Evolutionary conservation across 192 early-diverging fungal genomes (phyloP).

Genomic region (Umbelopsis sp.): DNA sequence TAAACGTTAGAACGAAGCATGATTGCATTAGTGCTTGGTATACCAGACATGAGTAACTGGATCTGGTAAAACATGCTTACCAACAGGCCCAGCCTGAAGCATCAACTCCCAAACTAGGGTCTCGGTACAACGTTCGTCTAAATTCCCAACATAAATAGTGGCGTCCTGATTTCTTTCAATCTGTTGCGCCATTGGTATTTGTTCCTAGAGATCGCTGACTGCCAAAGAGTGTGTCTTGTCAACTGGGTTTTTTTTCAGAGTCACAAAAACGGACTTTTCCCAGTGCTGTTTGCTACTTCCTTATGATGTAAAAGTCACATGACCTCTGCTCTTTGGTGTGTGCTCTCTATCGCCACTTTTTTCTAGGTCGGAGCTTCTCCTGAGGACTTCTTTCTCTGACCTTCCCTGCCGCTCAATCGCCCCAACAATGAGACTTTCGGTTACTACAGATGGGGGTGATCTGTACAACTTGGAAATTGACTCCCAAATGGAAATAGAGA

Average conservation of each 20-base stretch:
- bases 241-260: neutral
- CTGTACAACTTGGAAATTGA: constrained; percentile 70
- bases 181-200: constrained; percentile 54
- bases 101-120: constrained; percentile 97
- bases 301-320: constrained; percentile 18
- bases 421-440: constrained; percentile 56
- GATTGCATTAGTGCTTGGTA: neutral
- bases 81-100: constrained; percentile 95
- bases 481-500: constrained; percentile 74
- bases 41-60: neutral
- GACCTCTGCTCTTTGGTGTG: neutral
- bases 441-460: constrained; percentile 62
- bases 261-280: neutral
- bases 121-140: constrained; percentile 93
- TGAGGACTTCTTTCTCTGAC: constrained; percentile 18
- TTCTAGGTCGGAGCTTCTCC: neutral
- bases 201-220: neutral
- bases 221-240: too few relatives aligned
- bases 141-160: constrained; percentile 96
- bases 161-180: constrained; percentile 97
- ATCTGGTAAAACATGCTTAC: constrained; percentile 42
- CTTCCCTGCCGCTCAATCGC: neutral
- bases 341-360: neutral
- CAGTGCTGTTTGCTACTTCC: neutral
- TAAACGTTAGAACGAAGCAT: constrained; percentile 14